phyloP scores from a whole-genome alignment of 768 basidiomycete species.

The Sarcodon aspratus region DNA sequence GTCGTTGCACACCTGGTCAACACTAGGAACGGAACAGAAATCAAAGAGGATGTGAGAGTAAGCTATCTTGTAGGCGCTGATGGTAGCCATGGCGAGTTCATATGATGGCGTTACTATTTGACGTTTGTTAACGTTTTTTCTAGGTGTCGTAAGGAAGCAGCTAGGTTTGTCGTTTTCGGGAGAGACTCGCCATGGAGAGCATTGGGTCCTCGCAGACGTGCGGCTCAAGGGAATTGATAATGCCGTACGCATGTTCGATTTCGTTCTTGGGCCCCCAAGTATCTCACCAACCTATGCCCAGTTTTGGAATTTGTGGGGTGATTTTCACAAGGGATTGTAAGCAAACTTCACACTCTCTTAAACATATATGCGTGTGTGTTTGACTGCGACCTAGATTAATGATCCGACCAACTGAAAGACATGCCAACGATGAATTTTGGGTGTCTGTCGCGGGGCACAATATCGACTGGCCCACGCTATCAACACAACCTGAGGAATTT shows the following conservation, averaged over 20 bases:
- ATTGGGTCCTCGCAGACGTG: constrained; percentile 25
- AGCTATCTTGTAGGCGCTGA: constrained; percentile 30
- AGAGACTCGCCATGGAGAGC: constrained; percentile 19
- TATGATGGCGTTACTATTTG: not conserved
- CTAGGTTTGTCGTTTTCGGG: constrained; percentile 32
- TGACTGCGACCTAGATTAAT: not conserved
- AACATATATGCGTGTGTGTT: not conserved
- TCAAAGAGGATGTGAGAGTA: constrained; percentile 14
- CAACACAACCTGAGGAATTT: constrained; percentile 15
- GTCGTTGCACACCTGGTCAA: constrained; percentile 19
- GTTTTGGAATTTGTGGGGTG: constrained; percentile 15
- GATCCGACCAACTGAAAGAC: constrained; percentile 8
- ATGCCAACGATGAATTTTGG: constrained; percentile 12
- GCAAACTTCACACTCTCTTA: not conserved
- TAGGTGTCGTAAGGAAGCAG: constrained; percentile 25
- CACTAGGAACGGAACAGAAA: constrained; percentile 10
- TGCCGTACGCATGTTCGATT: constrained; percentile 12
- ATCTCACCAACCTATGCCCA: constrained; percentile 1
- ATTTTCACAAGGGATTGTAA: constrained; percentile 6
- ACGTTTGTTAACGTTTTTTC: not conserved
- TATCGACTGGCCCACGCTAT: constrained; percentile 8
- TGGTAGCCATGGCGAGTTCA: constrained; percentile 23
- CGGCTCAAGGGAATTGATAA: constrained; percentile 20
- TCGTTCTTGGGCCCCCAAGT: not conserved
- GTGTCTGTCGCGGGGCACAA: constrained; percentile 1